Percentiles rank a stretch among this genome's conserved stretches.
These are phyloP conservation scores for Acanthamoeba healyi DNA, from an alignment of 208 protist genomes.

Conservation along the genomic window DNA sequence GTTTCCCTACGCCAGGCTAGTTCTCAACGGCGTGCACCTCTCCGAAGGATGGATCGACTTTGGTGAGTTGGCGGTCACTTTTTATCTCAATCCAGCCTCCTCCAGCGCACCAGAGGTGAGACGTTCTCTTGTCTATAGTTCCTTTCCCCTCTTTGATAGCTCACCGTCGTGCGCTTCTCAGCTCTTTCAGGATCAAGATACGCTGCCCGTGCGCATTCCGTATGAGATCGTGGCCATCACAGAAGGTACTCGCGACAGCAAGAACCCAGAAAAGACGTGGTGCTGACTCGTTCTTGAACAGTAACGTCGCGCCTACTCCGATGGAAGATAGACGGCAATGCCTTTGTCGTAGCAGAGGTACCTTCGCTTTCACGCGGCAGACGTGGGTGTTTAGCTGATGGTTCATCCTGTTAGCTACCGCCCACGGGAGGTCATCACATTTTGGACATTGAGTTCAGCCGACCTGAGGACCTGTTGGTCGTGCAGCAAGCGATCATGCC, in stretches of 20 bases:
- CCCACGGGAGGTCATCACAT: neutral
- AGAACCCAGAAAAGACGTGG: neutral
- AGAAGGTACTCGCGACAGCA: neutral
- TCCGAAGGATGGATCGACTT: neutral
- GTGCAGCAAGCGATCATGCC: neutral
- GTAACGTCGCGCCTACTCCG: neutral
- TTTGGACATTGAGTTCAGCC: neutral
- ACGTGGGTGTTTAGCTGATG: neutral
- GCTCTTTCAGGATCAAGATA: neutral
- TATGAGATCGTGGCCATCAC: neutral
- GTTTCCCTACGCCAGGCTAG: neutral
- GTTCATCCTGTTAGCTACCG: neutral
- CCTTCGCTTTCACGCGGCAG: too few species aligned
- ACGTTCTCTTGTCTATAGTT: neutral
- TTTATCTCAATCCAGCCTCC: neutral
- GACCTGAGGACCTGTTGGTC: neutral
- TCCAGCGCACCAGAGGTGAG: neutral
- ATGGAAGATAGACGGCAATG: neutral
- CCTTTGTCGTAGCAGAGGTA: neutral
- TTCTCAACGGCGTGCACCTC: neutral
- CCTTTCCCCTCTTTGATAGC: neutral
- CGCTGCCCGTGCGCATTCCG: neutral
- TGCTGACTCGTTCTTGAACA: neutral
- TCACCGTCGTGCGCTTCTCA: neutral
- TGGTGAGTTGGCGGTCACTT: neutral